Base-by-base conservation (phyloP, 2,329 filamentous ascomycete species). In the Epichloe aotearoae region DNA sequence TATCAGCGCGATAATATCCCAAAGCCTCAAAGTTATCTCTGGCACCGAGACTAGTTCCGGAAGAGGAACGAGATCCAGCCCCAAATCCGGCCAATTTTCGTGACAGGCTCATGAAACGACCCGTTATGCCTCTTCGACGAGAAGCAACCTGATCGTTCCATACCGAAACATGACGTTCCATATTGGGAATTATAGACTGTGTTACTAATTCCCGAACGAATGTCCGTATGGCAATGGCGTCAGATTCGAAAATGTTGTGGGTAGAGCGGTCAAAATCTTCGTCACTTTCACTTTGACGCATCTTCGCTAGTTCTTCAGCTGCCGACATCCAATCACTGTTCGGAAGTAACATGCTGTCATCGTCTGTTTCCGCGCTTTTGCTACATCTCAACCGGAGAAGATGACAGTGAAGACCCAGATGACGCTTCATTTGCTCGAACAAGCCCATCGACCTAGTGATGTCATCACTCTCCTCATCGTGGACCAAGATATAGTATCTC, bases 121-220 rank as follows among this genome's bases (percentile, higher is more conserved):
- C 94, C 50, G 86, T 86, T 46, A 98, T 76, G 14, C 94, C 94
- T 61, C 88, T 83, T 52, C 94, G 78, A 52, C 88, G 80, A 12
- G 94, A 96, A 15, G 91, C 90, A 26, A 97, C 86, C 66, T 97
- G 91, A 60, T 98, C 93, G 62, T 98, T 98, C 94, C 93, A 98
- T 5, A 89, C 75, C 5, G 88, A 84, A 11, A 95, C 80, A 56
- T 86, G 83, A 51, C 91, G 84, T 68, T 98, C 93, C 94, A 98
- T 98, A 40, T 87, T 90, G 1, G 94, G 93, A 51, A 98, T 77
- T 49, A 98, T 82, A 1, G 91, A 97, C 64, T 97, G 91, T 1
- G 86, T 93, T 7, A 96, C 87, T 75, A 98, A 87, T 65, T 98
- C 94, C 34, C 93, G 83, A 53, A 97, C 80, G 64, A 98, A 94